phyloP scores from a whole-genome alignment of 2,329 filamentous ascomycete species.

The Epichloe festucae region DNA sequence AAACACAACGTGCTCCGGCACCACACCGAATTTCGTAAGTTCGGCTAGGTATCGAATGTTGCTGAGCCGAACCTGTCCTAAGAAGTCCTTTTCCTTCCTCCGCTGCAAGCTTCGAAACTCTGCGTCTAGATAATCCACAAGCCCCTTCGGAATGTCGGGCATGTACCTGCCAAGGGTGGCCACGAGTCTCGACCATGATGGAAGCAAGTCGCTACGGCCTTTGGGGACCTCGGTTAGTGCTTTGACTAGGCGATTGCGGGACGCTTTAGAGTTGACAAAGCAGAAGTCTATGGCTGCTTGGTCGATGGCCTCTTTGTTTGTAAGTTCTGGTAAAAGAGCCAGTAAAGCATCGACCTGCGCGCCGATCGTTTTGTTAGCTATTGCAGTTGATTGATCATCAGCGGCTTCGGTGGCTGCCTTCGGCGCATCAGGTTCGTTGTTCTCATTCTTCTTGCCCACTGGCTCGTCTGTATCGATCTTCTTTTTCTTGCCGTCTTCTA shows the following conservation, averaged over 20 bases:
- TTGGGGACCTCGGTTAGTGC: conserved; percentile 90
- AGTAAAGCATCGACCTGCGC: conserved; percentile 90
- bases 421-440: conserved; percentile 36
- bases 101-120: conserved; percentile 94
- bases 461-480: conserved; percentile 72
- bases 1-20: conserved; percentile 97
- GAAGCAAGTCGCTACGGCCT: conserved; percentile 79
- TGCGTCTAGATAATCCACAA: conserved; percentile 86
- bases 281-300: conserved; percentile 93
- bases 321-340: conserved; percentile 77
- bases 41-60: conserved; percentile 98
- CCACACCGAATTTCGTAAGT: conserved; percentile 93
- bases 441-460: conserved; percentile 58
- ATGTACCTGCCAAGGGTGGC: conserved; percentile 90
- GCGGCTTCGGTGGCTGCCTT: conserved; percentile 39
- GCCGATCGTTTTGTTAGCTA: conserved; percentile 94
- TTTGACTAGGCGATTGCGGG: conserved; percentile 85
- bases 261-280: conserved; percentile 96
- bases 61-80: conserved; percentile 82
- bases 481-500: conserved; percentile 93
- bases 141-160: conserved; percentile 80
- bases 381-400: conserved; percentile 84
- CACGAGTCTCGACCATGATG: conserved; percentile 82
- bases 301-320: conserved; percentile 82
- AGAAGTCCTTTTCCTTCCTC: conserved; percentile 93